Conservation (phyloP, 306 rosid species). For the Leucaena leucocephala region DNA sequence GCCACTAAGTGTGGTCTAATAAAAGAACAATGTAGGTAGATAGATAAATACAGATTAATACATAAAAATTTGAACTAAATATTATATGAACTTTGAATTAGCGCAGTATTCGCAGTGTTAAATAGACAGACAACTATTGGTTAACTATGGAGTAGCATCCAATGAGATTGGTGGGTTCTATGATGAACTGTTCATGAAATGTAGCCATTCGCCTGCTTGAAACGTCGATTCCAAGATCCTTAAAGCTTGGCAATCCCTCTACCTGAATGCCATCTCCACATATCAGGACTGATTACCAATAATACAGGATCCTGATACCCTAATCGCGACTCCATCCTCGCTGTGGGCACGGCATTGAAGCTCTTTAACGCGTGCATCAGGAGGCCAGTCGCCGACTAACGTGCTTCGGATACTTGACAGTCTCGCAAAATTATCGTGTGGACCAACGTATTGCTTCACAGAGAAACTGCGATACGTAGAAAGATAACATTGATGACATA, state of each 20-base stretch:
- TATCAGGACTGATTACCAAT: slow-evolving; percentile 87
- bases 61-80: neutral
- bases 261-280: slow-evolving; percentile 97
- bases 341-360: slow-evolving; percentile 84
- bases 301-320: slow-evolving; percentile 88
- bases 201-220: slow-evolving; percentile 83
- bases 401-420: slow-evolving; percentile 73
- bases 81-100: neutral
- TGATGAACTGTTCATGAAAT: slow-evolving; percentile 80
- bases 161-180: slow-evolving; percentile 73
- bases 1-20: neutral
- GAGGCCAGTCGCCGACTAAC: slow-evolving; percentile 89
- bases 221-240: slow-evolving; percentile 82
- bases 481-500: neutral
- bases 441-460: slow-evolving; percentile 69
- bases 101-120: slow-evolving; percentile 8
- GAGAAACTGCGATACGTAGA: slow-evolving; percentile 61
- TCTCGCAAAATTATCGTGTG: slow-evolving; percentile 54
- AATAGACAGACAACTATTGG: slow-evolving; percentile 59
- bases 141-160: slow-evolving; percentile 75
- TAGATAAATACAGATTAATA: neutral
- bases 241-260: slow-evolving; percentile 84
- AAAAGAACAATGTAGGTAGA: neutral
- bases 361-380: slow-evolving; percentile 89
- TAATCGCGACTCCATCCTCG: slow-evolving; percentile 79